phyloP scores from a whole-genome alignment of 768 basidiomycete genomes.

The Phaeotremella fagi region DNA sequence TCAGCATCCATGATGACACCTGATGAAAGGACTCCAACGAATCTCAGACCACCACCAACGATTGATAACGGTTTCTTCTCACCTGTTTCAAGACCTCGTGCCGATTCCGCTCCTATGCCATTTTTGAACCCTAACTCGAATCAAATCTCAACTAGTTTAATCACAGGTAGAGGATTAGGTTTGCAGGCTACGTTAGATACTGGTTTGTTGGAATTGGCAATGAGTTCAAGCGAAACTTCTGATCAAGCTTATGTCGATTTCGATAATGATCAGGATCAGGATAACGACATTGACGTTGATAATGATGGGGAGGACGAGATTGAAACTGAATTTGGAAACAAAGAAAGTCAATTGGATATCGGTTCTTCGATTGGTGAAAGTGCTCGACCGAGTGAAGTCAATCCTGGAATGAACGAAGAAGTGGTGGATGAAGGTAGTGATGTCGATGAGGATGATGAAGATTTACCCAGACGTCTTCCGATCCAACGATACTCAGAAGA shows the following conservation, averaged over 20 bases:
- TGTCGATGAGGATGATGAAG: conserved; percentile 37
- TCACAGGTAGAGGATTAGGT: conserved; percentile 26
- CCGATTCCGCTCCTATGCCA: conserved; percentile 44
- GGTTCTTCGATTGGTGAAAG: conserved; percentile 9
- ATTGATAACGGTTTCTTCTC: conserved; percentile 34
- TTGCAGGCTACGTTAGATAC: conserved; percentile 1
- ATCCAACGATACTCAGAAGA: background rate
- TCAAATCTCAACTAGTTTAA: conserved; percentile 14
- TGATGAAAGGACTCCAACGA: background rate
- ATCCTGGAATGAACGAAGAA: conserved; percentile 11
- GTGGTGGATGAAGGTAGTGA: conserved; percentile 42
- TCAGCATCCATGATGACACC: conserved; percentile 11
- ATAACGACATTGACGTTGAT: conserved; percentile 3
- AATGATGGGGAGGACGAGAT: conserved; percentile 16
- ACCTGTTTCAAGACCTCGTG: conserved; percentile 33
- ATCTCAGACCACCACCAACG: conserved; percentile 6
- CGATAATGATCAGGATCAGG: too few relatives aligned
- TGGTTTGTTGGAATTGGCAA: conserved; percentile 16
- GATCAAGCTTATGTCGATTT: too few relatives aligned
- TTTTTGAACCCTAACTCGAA: background rate
- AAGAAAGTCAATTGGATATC: background rate
- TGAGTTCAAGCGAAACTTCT: conserved; percentile 20
- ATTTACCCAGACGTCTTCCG: background rate
- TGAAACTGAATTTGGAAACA: background rate
- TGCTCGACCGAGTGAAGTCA: conserved; percentile 17